phyloP scores from a whole-genome alignment of 2,329 filamentous ascomycete species.

The Aspergillus sp. region DNA sequence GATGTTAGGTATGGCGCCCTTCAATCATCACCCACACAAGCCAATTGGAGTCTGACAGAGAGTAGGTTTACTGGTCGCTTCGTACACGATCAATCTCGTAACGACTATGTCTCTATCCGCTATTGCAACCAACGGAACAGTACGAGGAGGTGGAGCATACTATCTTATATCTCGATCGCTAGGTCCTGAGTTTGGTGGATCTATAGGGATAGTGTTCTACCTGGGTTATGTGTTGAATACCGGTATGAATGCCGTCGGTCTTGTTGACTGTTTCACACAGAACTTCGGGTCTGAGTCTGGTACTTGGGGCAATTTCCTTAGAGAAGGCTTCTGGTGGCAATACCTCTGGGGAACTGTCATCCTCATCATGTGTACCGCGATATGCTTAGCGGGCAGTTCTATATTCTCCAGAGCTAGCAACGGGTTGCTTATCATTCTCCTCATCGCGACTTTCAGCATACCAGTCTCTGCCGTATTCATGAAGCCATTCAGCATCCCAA shows the following conservation, averaged over 20 bases:
- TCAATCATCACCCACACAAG: background rate
- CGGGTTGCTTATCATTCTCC: conserved; percentile 68
- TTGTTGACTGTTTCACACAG: conserved; percentile 78
- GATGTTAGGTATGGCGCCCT: conserved; percentile 66
- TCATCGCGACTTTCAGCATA: conserved; percentile 76
- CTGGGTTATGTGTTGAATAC: conserved; percentile 88
- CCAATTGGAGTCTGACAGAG: background rate
- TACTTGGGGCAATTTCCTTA: conserved; percentile 61
- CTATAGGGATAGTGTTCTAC: conserved; percentile 85
- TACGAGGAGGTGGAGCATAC: conserved; percentile 83
- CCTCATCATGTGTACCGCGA: conserved; percentile 68
- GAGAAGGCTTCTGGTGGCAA: conserved; percentile 72
- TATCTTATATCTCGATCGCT: conserved; percentile 84
- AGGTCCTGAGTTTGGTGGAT: conserved; percentile 85
- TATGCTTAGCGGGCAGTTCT: conserved; percentile 77
- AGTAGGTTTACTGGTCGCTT: conserved; percentile 68
- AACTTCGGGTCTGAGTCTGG: conserved; percentile 66
- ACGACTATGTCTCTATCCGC: conserved; percentile 85
- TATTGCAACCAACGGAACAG: conserved; percentile 86
- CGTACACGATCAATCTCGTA: conserved; percentile 80
- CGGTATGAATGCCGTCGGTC: conserved; percentile 81
- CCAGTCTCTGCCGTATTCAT: conserved; percentile 73
- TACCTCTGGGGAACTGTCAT: conserved; percentile 75
- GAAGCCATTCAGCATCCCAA: conserved; percentile 65
- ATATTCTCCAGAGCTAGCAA: conserved; percentile 82